Evolutionary conservation across 768 basidiomycete genomes (phyloP).

Genomic region (Trametes villosa): DNA sequence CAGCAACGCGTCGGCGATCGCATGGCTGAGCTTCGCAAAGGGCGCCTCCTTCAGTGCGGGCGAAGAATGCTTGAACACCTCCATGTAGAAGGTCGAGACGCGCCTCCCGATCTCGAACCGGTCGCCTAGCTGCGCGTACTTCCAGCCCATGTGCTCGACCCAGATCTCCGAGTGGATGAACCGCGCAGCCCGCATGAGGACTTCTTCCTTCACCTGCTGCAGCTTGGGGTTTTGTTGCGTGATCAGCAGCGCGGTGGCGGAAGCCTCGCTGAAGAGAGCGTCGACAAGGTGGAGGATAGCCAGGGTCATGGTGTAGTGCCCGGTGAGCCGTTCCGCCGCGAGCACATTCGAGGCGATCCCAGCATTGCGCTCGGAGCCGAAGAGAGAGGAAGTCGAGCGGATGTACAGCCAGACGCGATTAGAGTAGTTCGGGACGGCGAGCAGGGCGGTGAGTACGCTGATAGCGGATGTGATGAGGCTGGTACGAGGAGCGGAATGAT

Average conservation of each 20-base stretch:
- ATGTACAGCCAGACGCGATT: constrained; percentile 88
- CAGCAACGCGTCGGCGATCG: constrained; percentile 72
- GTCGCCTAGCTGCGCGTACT: constrained; percentile 79
- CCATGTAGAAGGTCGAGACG: constrained; percentile 66
- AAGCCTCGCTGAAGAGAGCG: constrained; percentile 75
- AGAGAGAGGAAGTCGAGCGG: constrained; percentile 76
- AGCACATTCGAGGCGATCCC: constrained; percentile 70
- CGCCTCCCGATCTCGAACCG: constrained; percentile 81
- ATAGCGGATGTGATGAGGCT: constrained; percentile 80
- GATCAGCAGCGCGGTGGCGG: constrained; percentile 51
- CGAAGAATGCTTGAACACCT: constrained; percentile 66
- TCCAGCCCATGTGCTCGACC: constrained; percentile 86
- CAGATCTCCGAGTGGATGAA: constrained; percentile 90
- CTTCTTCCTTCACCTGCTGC: constrained; percentile 81
- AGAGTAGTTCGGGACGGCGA: constrained; percentile 76
- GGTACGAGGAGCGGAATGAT: constrained; percentile 39
- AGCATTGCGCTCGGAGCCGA: constrained; percentile 61
- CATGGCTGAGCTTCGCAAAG: constrained; percentile 61
- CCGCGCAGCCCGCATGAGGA: constrained; percentile 72
- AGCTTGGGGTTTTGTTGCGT: constrained; percentile 61
- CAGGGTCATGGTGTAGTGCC: constrained; percentile 82
- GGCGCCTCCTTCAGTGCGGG: constrained; percentile 57
- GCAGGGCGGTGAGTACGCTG: constrained; percentile 77
- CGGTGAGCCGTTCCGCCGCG: constrained; percentile 68
- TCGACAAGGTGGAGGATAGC: constrained; percentile 78